phyloP scores from a whole-genome alignment of 495 filamentous ascomycete genomes.

The Aspergillus homomorphus region DNA sequence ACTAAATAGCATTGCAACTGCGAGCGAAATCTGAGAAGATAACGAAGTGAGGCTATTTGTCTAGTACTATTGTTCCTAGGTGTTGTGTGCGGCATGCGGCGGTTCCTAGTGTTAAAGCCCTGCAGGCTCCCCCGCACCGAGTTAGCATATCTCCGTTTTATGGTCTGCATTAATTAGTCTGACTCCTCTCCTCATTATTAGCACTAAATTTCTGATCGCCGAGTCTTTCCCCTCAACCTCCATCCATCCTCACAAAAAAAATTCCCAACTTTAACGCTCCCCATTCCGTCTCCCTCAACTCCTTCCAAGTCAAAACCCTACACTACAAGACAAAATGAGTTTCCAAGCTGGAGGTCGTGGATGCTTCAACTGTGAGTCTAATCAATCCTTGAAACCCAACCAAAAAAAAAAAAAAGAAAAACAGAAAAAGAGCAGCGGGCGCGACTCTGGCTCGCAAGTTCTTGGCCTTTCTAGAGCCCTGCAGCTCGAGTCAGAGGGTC shows the following conservation, averaged over 20 bases:
- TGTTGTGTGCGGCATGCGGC: constrained; percentile 5
- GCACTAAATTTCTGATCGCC: constrained; percentile 24
- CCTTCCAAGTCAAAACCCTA: not conserved
- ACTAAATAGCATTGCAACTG: not conserved
- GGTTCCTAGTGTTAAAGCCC: constrained; percentile 13
- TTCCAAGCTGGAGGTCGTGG: constrained; percentile 55
- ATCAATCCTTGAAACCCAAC: not conserved
- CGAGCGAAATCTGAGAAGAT: not conserved
- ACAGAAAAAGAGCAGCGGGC: not conserved
- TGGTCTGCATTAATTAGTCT: constrained; percentile 20
- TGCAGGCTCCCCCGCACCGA: constrained; percentile 36
- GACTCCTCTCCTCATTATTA: constrained; percentile 16
- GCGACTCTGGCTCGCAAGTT: not conserved
- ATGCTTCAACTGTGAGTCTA: constrained; percentile 78
- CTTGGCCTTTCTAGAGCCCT: constrained; percentile 2
- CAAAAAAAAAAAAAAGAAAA: too few relatives aligned
- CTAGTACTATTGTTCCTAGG: not conserved
- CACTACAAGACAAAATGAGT: constrained; percentile 41
- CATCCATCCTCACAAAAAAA: constrained; percentile 11
- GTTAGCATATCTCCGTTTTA: constrained; percentile 16
- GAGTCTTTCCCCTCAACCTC: constrained; percentile 11
- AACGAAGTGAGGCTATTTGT: not conserved
- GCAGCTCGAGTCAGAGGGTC: not conserved
- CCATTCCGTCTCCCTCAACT: constrained; percentile 13
- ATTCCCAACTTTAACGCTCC: not conserved